A percentile compares a stretch with the other conserved stretches of the same genome.
Conservation (phyloP, 371 early-diverging fungal genomes). For the Haplosporangium sp. region DNA sequence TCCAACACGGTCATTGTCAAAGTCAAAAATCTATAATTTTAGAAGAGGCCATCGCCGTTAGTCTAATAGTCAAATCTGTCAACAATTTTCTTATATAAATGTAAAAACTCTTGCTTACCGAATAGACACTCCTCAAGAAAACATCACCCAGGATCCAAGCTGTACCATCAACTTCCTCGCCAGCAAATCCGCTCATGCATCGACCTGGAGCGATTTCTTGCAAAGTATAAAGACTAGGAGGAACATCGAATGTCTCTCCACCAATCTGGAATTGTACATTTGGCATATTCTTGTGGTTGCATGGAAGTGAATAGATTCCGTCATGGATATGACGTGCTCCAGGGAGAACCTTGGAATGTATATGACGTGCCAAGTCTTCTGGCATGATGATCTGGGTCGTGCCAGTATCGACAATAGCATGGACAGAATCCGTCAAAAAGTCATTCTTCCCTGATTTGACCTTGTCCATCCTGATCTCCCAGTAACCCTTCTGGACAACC, state of each 20-base stretch:
- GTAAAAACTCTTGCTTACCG: slow-evolving; percentile 60
- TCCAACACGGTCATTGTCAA: slow-evolving; percentile 77
- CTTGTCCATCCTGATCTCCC: slow-evolving; percentile 77
- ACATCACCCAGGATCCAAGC: slow-evolving; percentile 87
- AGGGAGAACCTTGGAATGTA: slow-evolving; percentile 69
- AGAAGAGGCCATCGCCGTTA: too few species aligned
- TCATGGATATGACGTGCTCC: slow-evolving; percentile 73
- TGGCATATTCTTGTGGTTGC: slow-evolving; percentile 66
- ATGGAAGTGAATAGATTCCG: slow-evolving; percentile 61
- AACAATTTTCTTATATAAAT: background rate
- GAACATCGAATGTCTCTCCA: slow-evolving; percentile 62
- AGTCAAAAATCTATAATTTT: slow-evolving; percentile 64
- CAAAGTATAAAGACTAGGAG: slow-evolving; percentile 70
- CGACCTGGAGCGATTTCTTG: slow-evolving; percentile 57
- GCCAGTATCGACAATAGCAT: slow-evolving; percentile 47
- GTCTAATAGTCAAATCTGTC: too few species aligned
- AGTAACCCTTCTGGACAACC: slow-evolving; percentile 79
- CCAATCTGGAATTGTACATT: slow-evolving; percentile 62
- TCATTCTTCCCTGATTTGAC: slow-evolving; percentile 57
- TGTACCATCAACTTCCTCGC: slow-evolving; percentile 57
- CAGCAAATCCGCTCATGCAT: slow-evolving; percentile 79
- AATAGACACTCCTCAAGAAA: slow-evolving; percentile 79
- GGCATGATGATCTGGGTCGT: slow-evolving; percentile 81
- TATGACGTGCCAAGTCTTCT: slow-evolving; percentile 69
- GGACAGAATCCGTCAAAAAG: slow-evolving; percentile 5